A percentile compares a stretch with the other conserved stretches of the same genome.
Conservation (phyloP, 495 filamentous ascomycete genomes). For the Neurospora sp. region DNA sequence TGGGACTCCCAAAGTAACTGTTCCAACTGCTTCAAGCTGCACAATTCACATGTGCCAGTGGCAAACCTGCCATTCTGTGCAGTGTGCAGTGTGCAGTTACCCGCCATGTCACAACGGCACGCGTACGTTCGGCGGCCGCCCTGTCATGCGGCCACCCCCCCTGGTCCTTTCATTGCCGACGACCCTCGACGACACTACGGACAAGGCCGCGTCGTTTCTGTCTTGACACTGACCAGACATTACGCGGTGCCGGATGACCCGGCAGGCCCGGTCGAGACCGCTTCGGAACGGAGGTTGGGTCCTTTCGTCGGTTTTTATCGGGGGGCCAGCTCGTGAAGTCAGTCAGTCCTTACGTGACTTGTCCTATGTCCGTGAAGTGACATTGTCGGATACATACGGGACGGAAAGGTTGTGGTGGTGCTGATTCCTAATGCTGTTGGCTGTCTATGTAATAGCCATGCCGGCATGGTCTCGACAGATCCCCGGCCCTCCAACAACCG, state of each 20-base stretch:
- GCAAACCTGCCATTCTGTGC: neutral
- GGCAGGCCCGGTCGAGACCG: neutral
- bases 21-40: neutral
- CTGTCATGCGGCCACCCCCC: neutral
- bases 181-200: neutral
- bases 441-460: neutral
- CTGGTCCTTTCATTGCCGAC: neutral
- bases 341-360: neutral
- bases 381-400: neutral
- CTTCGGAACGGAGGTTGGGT: neutral
- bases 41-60: neutral
- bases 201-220: neutral
- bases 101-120: neutral
- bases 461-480: neutral
- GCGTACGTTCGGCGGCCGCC: neutral
- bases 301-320: neutral
- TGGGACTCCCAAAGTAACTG: neutral
- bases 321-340: neutral
- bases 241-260: neutral
- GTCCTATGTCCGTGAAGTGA: neutral
- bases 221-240: neutral
- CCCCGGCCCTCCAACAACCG: neutral
- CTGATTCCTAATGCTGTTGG: neutral
- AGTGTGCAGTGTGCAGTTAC: neutral
- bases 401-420: neutral